Base-by-base conservation (phyloP, 768 basidiomycete species). In the Cantharellus anzutake region DNA sequence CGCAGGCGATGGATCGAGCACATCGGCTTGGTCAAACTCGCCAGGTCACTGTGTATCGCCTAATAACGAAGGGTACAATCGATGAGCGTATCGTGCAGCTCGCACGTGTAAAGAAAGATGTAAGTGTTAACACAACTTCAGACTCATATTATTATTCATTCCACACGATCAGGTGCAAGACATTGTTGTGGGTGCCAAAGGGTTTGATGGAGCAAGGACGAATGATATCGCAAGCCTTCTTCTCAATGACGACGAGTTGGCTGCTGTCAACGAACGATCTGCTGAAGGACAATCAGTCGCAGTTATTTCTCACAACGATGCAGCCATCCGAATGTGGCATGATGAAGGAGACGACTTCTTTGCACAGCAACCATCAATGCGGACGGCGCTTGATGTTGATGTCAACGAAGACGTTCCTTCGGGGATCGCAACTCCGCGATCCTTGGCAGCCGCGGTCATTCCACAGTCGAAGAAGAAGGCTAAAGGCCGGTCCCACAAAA, bases 1-100 rank as follows among this genome's bases (percentile, higher is more conserved):
- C 93, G 41, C 93, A 97, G 69, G 93, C 93, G 11, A 97, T 97
- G 93, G 93, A 96, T 67, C 86, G 93, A 64, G 93, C 93, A 14
- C 93, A 97, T 73, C 87, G 93, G 64, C 78, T 97, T 11, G 93
- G 93, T 39, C 93, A 97, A 71, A 97, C 92, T 3, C 85, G 90
- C 52, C 93, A 97, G 73, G 93, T 97, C 60, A 97, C 92, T 2
- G 92, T 97, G 4, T 97, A 96, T 69, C 84, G 93, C 16, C 74
- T 97, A 56, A 91, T 96, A 66, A 96, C 92, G 2, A 84, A 78
- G 70, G 91, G 89, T 7, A 94, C 90, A 1, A 92, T 94, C 65
- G 91, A 99, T 68, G 94, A 99, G 71, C 88, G 96, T 2, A 99
- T 99, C 65, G 80, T 99, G 29, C 89, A 94, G 70, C 76, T 99